Percentiles rank a stretch among this genome's conserved stretches.
phyloP scores from a whole-genome alignment of 2,329 filamentous ascomycete genomes.

The Aspergillus pseudonomiae region DNA sequence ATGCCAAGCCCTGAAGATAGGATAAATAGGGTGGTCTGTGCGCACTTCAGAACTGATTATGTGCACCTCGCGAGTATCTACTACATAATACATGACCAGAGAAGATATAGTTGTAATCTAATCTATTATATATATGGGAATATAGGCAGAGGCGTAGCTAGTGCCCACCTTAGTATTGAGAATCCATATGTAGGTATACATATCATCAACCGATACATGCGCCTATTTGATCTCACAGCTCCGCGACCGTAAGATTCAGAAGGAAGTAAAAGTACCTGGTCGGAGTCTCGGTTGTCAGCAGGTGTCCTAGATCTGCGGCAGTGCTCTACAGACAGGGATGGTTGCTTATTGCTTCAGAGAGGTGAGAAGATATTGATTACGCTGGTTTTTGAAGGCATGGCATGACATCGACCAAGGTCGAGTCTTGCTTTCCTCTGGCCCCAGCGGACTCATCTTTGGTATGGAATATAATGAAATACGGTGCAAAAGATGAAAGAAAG shows the following conservation, averaged over 20 bases:
- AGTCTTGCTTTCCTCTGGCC: constrained; percentile 53
- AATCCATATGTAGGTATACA: background rate
- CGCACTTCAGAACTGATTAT: background rate
- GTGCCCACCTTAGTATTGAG: background rate
- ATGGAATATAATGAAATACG: constrained; percentile 2
- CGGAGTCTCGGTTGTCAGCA: constrained; percentile 4
- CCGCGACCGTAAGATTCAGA: background rate
- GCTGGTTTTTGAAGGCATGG: constrained; percentile 66
- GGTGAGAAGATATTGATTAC: constrained; percentile 65
- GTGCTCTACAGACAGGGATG: background rate
- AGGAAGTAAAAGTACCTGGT: background rate
- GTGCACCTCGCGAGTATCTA: background rate
- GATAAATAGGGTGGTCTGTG: background rate
- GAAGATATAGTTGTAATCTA: background rate
- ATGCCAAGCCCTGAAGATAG: constrained; percentile 32
- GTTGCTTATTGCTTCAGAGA: constrained; percentile 53
- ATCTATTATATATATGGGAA: background rate
- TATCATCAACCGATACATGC: background rate
- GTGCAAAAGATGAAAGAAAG: background rate
- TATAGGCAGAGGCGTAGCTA: background rate
- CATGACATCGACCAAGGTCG: constrained; percentile 33
- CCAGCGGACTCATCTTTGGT: constrained; percentile 55
- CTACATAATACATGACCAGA: background rate
- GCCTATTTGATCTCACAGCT: background rate
- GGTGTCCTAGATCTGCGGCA: background rate